Conservation (phyloP, 345 rosid genomes). For the Orychophragmus violaceus region DNA sequence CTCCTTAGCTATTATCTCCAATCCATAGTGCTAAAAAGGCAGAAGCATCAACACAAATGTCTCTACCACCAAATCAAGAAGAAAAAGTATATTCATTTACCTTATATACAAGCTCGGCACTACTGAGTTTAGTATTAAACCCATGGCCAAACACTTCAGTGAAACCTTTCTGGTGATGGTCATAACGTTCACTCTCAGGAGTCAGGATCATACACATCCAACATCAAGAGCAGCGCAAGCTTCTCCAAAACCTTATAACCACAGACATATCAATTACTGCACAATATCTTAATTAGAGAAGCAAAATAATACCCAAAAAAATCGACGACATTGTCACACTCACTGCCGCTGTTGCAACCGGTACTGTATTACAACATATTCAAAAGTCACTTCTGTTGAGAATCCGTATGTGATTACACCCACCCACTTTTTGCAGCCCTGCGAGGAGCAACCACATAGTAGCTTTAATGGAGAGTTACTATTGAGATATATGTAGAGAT, state of each 20-base stretch:
- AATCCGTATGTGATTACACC: background rate
- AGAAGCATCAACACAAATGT: background rate
- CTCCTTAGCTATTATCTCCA: slow-evolving; percentile 76
- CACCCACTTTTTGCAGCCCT: slow-evolving; percentile 46
- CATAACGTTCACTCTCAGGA: slow-evolving; percentile 49
- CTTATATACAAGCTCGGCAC: slow-evolving; percentile 89
- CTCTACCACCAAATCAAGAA: background rate
- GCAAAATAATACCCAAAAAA: too few species aligned
- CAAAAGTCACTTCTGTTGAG: background rate
- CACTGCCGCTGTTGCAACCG: slow-evolving; percentile 97
- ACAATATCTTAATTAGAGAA: too few species aligned
- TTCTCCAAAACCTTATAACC: slow-evolving; percentile 57
- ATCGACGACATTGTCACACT: slow-evolving; percentile 82
- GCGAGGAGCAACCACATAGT: slow-evolving; percentile 77
- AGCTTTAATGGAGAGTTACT: slow-evolving; percentile 53
- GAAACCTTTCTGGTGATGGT: slow-evolving; percentile 85
- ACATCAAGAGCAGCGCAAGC: slow-evolving; percentile 84
- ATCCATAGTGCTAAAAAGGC: slow-evolving; percentile 59
- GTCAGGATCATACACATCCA: slow-evolving; percentile 80
- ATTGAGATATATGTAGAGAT: too few species aligned
- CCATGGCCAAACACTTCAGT: slow-evolving; percentile 78
- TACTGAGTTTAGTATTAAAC: slow-evolving; percentile 73
- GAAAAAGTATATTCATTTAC: slow-evolving; percentile 20
- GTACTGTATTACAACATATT: slow-evolving; percentile 33
- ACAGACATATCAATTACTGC: too few species aligned